Conservation (phyloP, 2,329 filamentous ascomycete species). For the Arthrobotrys entomopaga region DNA sequence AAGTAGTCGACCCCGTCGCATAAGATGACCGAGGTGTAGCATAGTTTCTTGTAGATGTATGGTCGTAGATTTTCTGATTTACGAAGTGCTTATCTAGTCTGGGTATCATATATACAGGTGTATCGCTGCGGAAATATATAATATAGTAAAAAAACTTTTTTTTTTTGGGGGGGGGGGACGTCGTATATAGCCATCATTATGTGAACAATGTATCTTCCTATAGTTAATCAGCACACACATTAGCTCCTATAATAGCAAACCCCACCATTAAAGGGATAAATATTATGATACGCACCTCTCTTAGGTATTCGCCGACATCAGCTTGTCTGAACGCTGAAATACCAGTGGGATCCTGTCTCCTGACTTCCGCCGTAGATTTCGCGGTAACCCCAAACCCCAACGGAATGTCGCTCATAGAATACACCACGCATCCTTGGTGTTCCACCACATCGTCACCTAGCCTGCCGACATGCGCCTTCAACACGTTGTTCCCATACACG, state of each 20-base stretch:
- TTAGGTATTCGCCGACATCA: constrained; percentile 92
- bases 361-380: constrained; percentile 83
- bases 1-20: constrained; percentile 20
- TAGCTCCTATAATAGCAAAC: background rate
- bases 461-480: constrained; percentile 82
- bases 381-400: constrained; percentile 90
- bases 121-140: constrained; percentile 2
- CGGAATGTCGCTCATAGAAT: constrained; percentile 90
- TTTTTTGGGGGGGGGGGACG: too few relatives aligned
- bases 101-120: constrained; percentile 55
- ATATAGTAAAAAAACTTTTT: constrained; percentile 17
- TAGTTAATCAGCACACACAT: constrained; percentile 11
- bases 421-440: constrained; percentile 89
- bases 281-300: constrained; percentile 68
- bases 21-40: background rate
- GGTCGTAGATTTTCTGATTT: constrained; percentile 31
- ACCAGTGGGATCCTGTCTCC: constrained; percentile 87
- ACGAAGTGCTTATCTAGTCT: constrained; percentile 21
- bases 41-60: constrained; percentile 20
- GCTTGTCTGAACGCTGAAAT: constrained; percentile 90
- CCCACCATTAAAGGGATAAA: background rate
- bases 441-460: constrained; percentile 93
- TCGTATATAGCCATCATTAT: constrained; percentile 8
- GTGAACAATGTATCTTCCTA: constrained; percentile 60
- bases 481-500: constrained; percentile 89